phyloP scores from a whole-genome alignment of 2,329 filamentous ascomycete species.

The Diplodia scrobiculata region DNA sequence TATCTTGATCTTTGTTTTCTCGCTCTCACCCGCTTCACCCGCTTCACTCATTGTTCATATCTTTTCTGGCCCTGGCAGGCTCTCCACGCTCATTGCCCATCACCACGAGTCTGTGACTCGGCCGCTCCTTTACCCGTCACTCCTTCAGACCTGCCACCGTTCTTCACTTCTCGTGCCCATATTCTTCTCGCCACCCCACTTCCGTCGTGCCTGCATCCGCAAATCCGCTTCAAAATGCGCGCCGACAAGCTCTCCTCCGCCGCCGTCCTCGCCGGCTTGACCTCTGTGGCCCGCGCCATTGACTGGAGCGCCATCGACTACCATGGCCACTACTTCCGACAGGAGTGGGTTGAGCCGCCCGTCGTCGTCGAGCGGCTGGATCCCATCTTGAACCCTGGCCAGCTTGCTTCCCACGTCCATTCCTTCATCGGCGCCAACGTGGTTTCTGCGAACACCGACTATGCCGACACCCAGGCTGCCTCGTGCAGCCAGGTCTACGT shows the following conservation, averaged over 20 bases:
- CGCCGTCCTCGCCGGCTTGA: slow-evolving; percentile 36
- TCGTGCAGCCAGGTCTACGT: slow-evolving; percentile 44
- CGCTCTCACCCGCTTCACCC: not conserved
- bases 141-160: slow-evolving; percentile 1
- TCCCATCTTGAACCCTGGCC: slow-evolving; percentile 42
- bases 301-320: slow-evolving; percentile 40
- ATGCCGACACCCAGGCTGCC: slow-evolving; percentile 37
- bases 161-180: slow-evolving; percentile 15
- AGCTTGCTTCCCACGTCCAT: slow-evolving; percentile 42
- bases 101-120: slow-evolving; percentile 26
- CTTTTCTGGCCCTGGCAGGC: slow-evolving; percentile 20
- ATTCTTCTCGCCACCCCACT: not conserved
- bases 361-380: slow-evolving; percentile 44
- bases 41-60: not conserved
- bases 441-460: slow-evolving; percentile 37
- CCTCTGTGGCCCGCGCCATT: slow-evolving; percentile 35
- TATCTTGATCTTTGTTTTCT: not conserved
- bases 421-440: slow-evolving; percentile 45
- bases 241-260: slow-evolving; percentile 33
- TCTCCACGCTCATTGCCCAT: slow-evolving; percentile 11
- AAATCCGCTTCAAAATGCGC: slow-evolving; percentile 36
- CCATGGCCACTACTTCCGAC: slow-evolving; percentile 45
- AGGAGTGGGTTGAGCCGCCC: slow-evolving; percentile 41
- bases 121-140: slow-evolving; percentile 14
- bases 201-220: not conserved